A percentile compares a stretch with the other conserved stretches of the same genome.
These are phyloP conservation scores for Rhododendron mucronatum DNA, from an alignment of 148 eudicot genomes.

Conservation along the genomic window DNA sequence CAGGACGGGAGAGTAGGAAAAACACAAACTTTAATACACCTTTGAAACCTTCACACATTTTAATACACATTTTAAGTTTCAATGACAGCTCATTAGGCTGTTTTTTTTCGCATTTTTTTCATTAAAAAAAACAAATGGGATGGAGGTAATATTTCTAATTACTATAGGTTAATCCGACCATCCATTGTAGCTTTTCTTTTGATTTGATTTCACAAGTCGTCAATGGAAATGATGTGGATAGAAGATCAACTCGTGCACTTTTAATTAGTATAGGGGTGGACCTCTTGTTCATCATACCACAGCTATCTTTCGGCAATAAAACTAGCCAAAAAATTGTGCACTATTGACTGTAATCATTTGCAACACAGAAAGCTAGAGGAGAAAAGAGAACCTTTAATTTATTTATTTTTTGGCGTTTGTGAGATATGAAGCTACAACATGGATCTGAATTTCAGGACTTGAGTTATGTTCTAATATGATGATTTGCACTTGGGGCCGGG, in stretches of 20 bases:
- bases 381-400: neutral
- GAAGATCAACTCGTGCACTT: neutral
- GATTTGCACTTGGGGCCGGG: neutral
- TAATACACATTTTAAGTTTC: too few relatives aligned
- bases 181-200: neutral
- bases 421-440: neutral
- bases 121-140: too few relatives aligned
- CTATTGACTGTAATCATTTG: neutral
- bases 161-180: neutral
- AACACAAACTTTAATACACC: neutral
- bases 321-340: neutral
- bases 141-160: too few relatives aligned
- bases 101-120: too few relatives aligned
- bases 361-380: neutral
- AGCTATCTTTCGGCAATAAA: neutral
- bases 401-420: too few relatives aligned
- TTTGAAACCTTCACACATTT: neutral
- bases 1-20: too few relatives aligned
- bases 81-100: too few relatives aligned
- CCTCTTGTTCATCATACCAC: neutral
- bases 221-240: neutral
- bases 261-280: neutral
- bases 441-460: neutral
- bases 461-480: neutral
- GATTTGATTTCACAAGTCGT: neutral